Conservation (phyloP, 1,139 yeast species). For the Lodderomyces metapsilosis region DNA sequence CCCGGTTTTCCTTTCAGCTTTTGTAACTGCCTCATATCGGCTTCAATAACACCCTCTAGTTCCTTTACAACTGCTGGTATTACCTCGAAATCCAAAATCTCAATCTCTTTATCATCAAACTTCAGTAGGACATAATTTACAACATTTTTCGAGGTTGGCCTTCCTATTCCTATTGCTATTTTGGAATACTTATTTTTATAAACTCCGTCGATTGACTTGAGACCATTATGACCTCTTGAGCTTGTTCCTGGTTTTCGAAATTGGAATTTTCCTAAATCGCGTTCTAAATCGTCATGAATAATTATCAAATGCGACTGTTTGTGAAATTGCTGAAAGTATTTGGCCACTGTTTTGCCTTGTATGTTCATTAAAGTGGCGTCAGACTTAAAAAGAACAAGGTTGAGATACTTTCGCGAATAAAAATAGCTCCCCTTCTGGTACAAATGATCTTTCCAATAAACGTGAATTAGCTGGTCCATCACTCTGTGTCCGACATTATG, state of each 20-base stretch:
- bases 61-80: constrained; percentile 37
- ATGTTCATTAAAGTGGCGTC: constrained; percentile 61
- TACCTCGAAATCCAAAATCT: constrained; percentile 30
- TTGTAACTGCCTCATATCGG: no score
- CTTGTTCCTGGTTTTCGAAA: constrained; percentile 56
- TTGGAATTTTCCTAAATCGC: constrained; percentile 62
- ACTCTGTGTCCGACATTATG: constrained; percentile 77
- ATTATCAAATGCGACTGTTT: constrained; percentile 41
- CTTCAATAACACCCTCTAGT: constrained; percentile 32
- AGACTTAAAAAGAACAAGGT: constrained; percentile 40
- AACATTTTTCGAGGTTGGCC: constrained; percentile 53
- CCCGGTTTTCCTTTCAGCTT: no score
- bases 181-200: constrained; percentile 46
- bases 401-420: constrained; percentile 22
- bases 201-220: constrained; percentile 50
- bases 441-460: constrained; percentile 23
- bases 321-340: constrained; percentile 44
- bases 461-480: constrained; percentile 31
- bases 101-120: constrained; percentile 38
- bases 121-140: constrained; percentile 60
- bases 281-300: constrained; percentile 73
- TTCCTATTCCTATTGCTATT: constrained; percentile 72
- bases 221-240: constrained; percentile 79
- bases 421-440: constrained; percentile 11
- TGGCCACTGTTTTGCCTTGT: constrained; percentile 54